Percentiles rank a stretch among this genome's conserved stretches.
Conservation (phyloP, 106 monocot genomes). For the Phalaenopsis aphrodite region DNA sequence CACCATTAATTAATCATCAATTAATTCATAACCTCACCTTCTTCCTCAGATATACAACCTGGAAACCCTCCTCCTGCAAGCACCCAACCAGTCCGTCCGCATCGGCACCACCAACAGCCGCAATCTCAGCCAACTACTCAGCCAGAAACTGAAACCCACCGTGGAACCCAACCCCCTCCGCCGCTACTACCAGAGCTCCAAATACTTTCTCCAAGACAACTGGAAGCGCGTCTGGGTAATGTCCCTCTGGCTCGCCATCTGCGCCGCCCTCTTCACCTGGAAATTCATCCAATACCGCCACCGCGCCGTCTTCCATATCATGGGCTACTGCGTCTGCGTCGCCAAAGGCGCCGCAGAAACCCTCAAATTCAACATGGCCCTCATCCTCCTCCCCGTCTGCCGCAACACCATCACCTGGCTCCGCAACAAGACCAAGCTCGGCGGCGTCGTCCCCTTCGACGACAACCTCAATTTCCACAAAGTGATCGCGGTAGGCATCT, state of each 20-base stretch:
- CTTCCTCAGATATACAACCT: slow-evolving; percentile 69
- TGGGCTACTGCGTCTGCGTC: slow-evolving; percentile 91
- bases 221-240: slow-evolving; percentile 83
- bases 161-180: slow-evolving; percentile 60
- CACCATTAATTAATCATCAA: not conserved
- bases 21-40: not conserved
- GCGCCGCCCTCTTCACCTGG: slow-evolving; percentile 66
- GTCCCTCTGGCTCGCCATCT: slow-evolving; percentile 58
- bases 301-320: slow-evolving; percentile 66
- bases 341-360: slow-evolving; percentile 97
- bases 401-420: slow-evolving; percentile 96
- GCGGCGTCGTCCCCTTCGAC: slow-evolving; percentile 63
- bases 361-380: slow-evolving; percentile 96
- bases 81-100: slow-evolving; percentile 33
- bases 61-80: slow-evolving; percentile 84
- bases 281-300: slow-evolving; percentile 79
- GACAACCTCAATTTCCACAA: slow-evolving; percentile 96
- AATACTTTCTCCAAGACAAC: slow-evolving; percentile 81
- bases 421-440: slow-evolving; percentile 64
- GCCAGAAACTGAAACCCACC: slow-evolving; percentile 71
- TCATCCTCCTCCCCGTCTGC: slow-evolving; percentile 88
- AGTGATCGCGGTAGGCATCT: slow-evolving; percentile 65
- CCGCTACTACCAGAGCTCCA: slow-evolving; percentile 27
- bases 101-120: slow-evolving; percentile 54
- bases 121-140: slow-evolving; percentile 87